These are phyloP conservation scores for Ogataea dorogensis DNA, from an alignment of 805 yeast genomes.

Conservation along the genomic window DNA sequence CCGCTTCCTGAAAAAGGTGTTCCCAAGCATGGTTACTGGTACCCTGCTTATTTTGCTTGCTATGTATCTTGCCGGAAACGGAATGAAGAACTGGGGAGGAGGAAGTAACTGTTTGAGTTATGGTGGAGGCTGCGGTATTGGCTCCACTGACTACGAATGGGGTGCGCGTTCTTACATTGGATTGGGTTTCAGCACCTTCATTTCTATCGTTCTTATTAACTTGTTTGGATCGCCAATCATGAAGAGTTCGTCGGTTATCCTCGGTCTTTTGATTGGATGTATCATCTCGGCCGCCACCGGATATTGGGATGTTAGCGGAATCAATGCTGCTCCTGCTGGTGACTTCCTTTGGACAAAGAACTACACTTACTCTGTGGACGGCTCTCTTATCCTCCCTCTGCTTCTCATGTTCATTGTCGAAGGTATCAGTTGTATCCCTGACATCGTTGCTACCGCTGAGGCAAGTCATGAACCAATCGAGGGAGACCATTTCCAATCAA, in stretches of 20 bases:
- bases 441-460: constrained; percentile 83
- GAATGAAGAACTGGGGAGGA: constrained; percentile 78
- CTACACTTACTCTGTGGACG: constrained; percentile 65
- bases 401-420: constrained; percentile 68
- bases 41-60: constrained; percentile 83
- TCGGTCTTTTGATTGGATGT: constrained; percentile 76
- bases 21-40: constrained; percentile 83
- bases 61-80: constrained; percentile 56
- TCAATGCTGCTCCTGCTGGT: constrained; percentile 67
- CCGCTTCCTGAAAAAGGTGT: constrained; percentile 53
- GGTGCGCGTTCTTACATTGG: constrained; percentile 78
- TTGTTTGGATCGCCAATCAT: constrained; percentile 80
- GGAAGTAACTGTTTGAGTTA: constrained; percentile 61
- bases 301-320: constrained; percentile 57
- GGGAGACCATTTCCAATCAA: constrained; percentile 69
- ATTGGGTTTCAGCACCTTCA: constrained; percentile 69
- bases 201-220: constrained; percentile 65
- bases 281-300: constrained; percentile 83
- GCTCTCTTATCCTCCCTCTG: constrained; percentile 73
- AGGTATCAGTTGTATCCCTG: constrained; percentile 84
- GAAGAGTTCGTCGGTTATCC: constrained; percentile 79
- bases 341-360: constrained; percentile 81
- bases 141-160: constrained; percentile 53
- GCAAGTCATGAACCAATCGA: constrained; percentile 73
- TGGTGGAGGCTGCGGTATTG: constrained; percentile 41